A percentile compares a stretch with the other conserved stretches of the same genome.
These are phyloP conservation scores for Penicillium concentricum DNA, from an alignment of 2,329 filamentous ascomycete species.

Conservation along the genomic window DNA sequence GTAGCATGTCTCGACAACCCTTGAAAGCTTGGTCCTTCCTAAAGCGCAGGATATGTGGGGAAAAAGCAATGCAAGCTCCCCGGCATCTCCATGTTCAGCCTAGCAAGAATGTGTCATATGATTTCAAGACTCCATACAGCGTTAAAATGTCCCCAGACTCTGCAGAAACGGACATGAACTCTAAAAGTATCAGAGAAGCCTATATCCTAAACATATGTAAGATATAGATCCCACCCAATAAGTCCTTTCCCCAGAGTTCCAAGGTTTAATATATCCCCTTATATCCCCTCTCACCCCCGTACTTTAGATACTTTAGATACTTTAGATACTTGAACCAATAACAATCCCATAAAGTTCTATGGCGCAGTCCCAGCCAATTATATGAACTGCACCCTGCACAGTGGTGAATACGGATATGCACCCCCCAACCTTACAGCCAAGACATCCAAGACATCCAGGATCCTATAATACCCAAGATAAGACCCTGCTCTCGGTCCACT, in stretches of 20 bases:
- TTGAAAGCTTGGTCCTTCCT: background rate
- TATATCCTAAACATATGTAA: too few relatives aligned
- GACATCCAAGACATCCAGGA: background rate
- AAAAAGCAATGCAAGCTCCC: background rate
- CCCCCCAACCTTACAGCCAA: background rate
- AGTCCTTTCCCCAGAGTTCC: too few relatives aligned
- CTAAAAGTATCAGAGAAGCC: background rate
- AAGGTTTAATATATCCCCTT: background rate
- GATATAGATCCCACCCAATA: too few relatives aligned
- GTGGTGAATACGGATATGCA: background rate
- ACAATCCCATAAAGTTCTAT: background rate
- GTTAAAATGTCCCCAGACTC: constrained; percentile 9
- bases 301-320: too few relatives aligned
- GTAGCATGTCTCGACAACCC: background rate
- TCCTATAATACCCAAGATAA: background rate
- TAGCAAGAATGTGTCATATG: constrained; percentile 1
- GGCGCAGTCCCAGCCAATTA: background rate
- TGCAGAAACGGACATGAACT: background rate
- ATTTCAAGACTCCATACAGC: background rate
- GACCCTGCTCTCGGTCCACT: too few relatives aligned
- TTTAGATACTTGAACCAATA: background rate
- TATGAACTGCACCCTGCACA: background rate
- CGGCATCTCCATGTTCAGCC: background rate
- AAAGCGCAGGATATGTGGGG: background rate
- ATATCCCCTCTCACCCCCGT: background rate